Conservation (phyloP, 495 filamentous ascomycete species). For the Podospora comata region DNA sequence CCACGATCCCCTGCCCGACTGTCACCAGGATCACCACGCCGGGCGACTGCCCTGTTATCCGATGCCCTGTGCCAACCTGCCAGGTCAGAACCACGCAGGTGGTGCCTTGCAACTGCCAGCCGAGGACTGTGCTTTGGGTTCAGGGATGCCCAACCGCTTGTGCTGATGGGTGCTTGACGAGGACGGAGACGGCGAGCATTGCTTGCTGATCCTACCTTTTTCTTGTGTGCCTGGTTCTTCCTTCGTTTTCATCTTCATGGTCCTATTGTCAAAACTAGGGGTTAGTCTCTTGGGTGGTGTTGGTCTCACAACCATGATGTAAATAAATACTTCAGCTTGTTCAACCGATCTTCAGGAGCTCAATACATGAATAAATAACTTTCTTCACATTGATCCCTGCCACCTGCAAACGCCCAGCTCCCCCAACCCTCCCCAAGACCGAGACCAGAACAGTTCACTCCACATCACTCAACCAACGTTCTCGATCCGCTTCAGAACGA, state of each 20-base stretch:
- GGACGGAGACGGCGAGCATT: constrained; percentile 31
- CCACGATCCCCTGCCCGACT: constrained; percentile 35
- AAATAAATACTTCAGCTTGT: not conserved
- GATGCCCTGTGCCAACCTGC: constrained; percentile 43
- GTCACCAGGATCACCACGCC: constrained; percentile 41
- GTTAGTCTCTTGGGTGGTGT: not conserved
- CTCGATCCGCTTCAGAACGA: not conserved
- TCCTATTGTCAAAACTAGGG: not conserved
- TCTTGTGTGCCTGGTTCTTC: not conserved
- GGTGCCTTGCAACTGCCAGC: constrained; percentile 39
- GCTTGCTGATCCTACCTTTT: not conserved
- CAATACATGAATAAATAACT: not conserved
- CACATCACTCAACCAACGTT: not conserved
- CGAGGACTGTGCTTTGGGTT: constrained; percentile 40
- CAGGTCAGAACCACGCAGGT: constrained; percentile 29
- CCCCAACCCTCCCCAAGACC: no score
- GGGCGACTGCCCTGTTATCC: constrained; percentile 37
- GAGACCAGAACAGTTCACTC: not conserved
- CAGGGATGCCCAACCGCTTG: constrained; percentile 42
- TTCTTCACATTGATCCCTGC: not conserved
- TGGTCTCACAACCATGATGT: not conserved
- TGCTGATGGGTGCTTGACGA: constrained; percentile 36
- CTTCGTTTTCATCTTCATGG: not conserved
- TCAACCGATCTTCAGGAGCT: not conserved
- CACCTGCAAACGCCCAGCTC: no score